Base-by-base conservation (phyloP, 306 rosid species). In the Vigna mungo region DNA sequence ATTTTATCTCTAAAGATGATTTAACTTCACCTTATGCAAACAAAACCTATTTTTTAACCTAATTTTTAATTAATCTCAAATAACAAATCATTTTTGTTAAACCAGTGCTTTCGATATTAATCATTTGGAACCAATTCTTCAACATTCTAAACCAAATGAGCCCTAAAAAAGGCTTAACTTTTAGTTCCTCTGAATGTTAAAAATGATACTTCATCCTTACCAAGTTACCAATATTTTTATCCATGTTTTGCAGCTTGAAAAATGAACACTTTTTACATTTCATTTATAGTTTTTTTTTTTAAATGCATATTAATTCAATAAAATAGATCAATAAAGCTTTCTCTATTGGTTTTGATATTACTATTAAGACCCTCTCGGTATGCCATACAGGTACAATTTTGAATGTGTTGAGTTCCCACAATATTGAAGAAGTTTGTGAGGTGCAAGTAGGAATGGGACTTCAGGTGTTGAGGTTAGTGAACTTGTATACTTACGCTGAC, bases 391-490 rank as follows among this genome's bases (percentile, higher is more conserved):
- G 89, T 68, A 58, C 56, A 66, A 41, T 49, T 12, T 55, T 86
- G 65, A 87, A 81, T 43, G 77, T 89, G 64, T 65, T 80, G 63
- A 89, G 87, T 79, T 80, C 92, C 85, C 93, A 89, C 84, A 84
- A 81, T 70, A 80, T 84, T 21, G 93, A 89, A 82, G 96, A 92
- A 83, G 76, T 90, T 81, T 83, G 79, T 56, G 97, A 92, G 68
- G 90, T 92, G 75, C 78, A 86, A 63, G 89, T 92, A 83, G 97
- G 99, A 56, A 34, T 95, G 63, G 99, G 97, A 81, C 89, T 92
- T 82, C 97, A 87, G 91, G 84, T 90, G 82, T 87, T 92, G 65
- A 92, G 99, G 99, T 94, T 75, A 77, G 96, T 89, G 61, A 64
- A 61, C 78, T 76, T 34, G 32, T 43, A 54, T 77, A 53, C 66